These are phyloP conservation scores for Cochlearia excelsa DNA, from an alignment of 345 rosid genomes.

Conservation along the genomic window DNA sequence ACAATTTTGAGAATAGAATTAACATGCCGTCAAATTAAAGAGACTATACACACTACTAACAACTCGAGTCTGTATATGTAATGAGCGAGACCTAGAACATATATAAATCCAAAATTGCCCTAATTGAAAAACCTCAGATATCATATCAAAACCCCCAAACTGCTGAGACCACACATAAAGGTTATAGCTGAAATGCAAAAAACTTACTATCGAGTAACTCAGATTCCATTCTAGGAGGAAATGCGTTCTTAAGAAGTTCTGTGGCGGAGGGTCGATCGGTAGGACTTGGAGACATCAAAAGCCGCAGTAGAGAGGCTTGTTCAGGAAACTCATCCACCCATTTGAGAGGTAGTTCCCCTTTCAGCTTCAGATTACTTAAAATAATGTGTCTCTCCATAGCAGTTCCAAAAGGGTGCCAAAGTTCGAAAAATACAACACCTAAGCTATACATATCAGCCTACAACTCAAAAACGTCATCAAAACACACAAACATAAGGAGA, in stretches of 20 bases:
- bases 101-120: not conserved
- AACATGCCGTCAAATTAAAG: not conserved
- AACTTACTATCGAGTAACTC: conserved; percentile 83
- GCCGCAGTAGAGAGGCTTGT: conserved; percentile 71
- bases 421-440: conserved; percentile 92
- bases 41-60: conserved; percentile 2
- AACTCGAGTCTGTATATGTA: not conserved
- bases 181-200: conserved; percentile 4
- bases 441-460: conserved; percentile 98
- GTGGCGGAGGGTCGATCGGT: conserved; percentile 96
- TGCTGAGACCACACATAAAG: not conserved
- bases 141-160: conserved; percentile 13
- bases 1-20: conserved; percentile 1
- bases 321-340: conserved; percentile 87
- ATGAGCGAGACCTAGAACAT: conserved; percentile 8
- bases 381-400: conserved; percentile 84
- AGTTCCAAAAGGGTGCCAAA: conserved; percentile 93
- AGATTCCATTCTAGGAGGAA: conserved; percentile 92
- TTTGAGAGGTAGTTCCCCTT: conserved; percentile 74
- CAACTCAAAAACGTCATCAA: conserved; percentile 26
- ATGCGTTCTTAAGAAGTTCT: conserved; percentile 72
- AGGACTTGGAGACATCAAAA: conserved; percentile 86
- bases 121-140: conserved; percentile 9
- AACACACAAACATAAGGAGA: conserved; percentile 14
- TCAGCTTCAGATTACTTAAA: conserved; percentile 76